Conservation (phyloP, 257 asterid species). For the Fraxinus americana region DNA sequence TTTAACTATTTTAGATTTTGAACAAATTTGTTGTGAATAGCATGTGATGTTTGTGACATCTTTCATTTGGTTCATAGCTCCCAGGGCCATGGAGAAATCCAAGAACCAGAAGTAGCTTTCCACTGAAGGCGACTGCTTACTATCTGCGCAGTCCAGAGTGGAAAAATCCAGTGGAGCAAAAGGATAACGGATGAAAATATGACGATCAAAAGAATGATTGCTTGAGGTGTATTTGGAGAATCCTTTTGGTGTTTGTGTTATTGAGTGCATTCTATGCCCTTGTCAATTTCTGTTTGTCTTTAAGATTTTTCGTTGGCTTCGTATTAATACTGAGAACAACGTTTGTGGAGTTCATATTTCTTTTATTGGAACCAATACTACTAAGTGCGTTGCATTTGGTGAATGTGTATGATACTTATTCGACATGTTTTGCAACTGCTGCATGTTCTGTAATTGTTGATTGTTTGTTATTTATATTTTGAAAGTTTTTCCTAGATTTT, state of each 20-base stretch:
- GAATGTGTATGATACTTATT: constrained; percentile 40
- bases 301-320: constrained; percentile 15
- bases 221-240: constrained; percentile 20
- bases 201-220: constrained; percentile 15
- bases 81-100: constrained; percentile 53
- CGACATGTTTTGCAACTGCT: constrained; percentile 15
- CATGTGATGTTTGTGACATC: not conserved
- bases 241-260: constrained; percentile 27
- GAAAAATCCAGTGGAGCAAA: not conserved
- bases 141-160: constrained; percentile 19
- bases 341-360: constrained; percentile 37
- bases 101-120: constrained; percentile 48
- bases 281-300: constrained; percentile 23
- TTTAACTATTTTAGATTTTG: not conserved
- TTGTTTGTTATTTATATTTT: not conserved
- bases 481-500: no score
- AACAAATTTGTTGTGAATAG: not conserved
- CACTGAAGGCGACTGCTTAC: constrained; percentile 19
- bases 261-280: constrained; percentile 24
- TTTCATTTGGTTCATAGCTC: constrained; percentile 43
- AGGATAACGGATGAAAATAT: constrained; percentile 6
- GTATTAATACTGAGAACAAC: constrained; percentile 21
- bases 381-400: constrained; percentile 20
- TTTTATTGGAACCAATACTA: constrained; percentile 21
- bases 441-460: not conserved